phyloP scores from a whole-genome alignment of 2,329 filamentous ascomycete species.

The Diaporthe longicolla region DNA sequence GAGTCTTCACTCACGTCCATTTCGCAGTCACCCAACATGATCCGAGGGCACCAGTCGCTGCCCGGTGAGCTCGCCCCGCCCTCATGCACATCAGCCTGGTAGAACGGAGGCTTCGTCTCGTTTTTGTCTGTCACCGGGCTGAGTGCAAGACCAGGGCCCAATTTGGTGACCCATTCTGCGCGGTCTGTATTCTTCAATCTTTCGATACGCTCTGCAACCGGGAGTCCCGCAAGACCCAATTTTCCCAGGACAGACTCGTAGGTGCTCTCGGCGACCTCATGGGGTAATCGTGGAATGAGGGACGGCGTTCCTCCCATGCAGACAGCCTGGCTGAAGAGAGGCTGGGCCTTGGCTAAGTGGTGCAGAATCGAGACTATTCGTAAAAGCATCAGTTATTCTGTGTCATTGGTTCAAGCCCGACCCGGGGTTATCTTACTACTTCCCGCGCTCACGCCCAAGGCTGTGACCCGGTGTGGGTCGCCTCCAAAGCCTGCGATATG shows the following conservation, averaged over 20 bases:
- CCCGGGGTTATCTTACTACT: neutral
- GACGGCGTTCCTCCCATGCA: constrained; percentile 13
- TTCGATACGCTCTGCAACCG: neutral
- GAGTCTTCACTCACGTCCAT: neutral
- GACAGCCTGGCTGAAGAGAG: neutral
- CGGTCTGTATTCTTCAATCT: neutral
- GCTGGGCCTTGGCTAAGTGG: neutral
- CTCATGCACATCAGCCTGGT: neutral
- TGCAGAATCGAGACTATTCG: neutral
- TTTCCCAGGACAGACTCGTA: neutral
- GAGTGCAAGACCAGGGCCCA: neutral
- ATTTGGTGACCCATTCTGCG: neutral
- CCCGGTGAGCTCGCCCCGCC: neutral
- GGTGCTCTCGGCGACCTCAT: constrained; percentile 9
- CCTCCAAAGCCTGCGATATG: neutral
- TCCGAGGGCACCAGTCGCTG: neutral
- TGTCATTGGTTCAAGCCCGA: neutral
- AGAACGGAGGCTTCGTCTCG: neutral
- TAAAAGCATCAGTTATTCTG: neutral
- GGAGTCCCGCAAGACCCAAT: neutral
- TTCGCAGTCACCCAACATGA: constrained; percentile 7
- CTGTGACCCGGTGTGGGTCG: neutral
- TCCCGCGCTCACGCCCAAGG: constrained; percentile 2
- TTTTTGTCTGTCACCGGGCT: neutral
- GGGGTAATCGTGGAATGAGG: neutral